Evolutionary conservation across 345 rosid genomes (phyloP), one percentile per base, ranked within the genome.

Genomic region (Citrus inodora): DNA sequence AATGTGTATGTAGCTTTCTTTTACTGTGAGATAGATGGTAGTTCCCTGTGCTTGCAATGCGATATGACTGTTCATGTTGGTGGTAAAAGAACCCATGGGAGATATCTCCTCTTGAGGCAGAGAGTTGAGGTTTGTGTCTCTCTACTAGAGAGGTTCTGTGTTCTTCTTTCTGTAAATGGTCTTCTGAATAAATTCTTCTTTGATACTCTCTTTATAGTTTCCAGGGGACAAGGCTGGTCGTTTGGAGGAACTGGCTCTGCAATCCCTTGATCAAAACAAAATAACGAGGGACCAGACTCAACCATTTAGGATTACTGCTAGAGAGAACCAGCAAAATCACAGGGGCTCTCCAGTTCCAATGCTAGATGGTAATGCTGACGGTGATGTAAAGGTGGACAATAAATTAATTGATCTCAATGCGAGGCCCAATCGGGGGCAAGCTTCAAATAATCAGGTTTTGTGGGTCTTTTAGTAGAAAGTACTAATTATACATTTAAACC

Each of bases 41-140:
- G 86, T 83, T 93, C 97, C 33, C 92, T 93, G 63, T 93, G 97
- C 86, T 85, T 93, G 73, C 97, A 93, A 91, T 93, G 97, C 66
- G 97, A 93, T 88, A 91, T 87, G 95, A 80, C 86, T 46, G 97
- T 93, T 35, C 97, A 93, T 91, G 95, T 92, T 79, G 97, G 97
- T 71, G 97, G 97, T 76, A 92, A 92, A 86, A 85, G 97, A 85
- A 90, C 94, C 32, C 97, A 92, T 71, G 87, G 85, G 35, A 86
- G 97, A 73, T 91, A 90, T 85, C 94, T 92, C 71, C 77, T 92
- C 67, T 82, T 92, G 71, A 86, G 92, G 87, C 97, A 92, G 88
- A 89, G 97, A 79, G 83, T 91, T 67, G 91, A 92, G 94, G 97
- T 92, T 85, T 84, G 90, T 87, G 78, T 73, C 11, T 83, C 76